Evolutionary conservation across 306 rosid genomes (phyloP).

Genomic region (Fragaria ananassa): DNA sequence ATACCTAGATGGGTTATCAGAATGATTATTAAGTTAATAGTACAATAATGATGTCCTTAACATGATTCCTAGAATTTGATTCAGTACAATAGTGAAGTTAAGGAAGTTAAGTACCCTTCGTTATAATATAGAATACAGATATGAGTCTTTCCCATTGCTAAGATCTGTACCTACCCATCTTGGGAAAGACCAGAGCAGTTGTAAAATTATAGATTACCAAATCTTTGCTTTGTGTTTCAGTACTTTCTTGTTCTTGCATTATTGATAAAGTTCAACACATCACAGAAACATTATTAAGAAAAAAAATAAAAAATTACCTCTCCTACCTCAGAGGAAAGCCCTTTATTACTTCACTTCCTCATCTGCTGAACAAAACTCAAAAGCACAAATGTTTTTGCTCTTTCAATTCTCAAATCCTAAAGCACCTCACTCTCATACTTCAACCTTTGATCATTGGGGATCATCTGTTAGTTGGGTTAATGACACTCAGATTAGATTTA

Average conservation of each 20-base stretch:
- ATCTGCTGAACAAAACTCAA: not conserved
- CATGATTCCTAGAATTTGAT: not conserved
- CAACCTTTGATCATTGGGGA: not conserved
- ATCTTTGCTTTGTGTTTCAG: not conserved
- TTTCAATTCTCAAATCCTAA: not conserved
- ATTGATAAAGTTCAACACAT: not conserved
- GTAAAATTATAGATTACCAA: not conserved
- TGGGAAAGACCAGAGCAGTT: not conserved
- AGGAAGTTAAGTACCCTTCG: not conserved
- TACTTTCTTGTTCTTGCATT: not conserved
- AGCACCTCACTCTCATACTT: not conserved
- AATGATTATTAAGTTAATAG: not conserved
- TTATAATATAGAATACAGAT: not conserved
- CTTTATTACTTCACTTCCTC: not conserved
- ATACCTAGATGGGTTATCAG: not conserved
- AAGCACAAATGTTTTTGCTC: not conserved
- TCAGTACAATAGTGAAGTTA: not conserved
- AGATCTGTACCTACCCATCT: slow-evolving; percentile 3
- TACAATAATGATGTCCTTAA: not conserved
- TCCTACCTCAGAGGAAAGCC: not conserved
- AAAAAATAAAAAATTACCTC: not conserved
- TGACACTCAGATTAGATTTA: not conserved
- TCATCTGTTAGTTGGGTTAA: not conserved
- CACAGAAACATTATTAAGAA: not conserved
- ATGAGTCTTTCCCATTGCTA: not conserved